Evolutionary conservation across 768 basidiomycete species (phyloP), one percentile per base, ranked within the genome.

Genomic region (Phaeotremella skinneri): DNA sequence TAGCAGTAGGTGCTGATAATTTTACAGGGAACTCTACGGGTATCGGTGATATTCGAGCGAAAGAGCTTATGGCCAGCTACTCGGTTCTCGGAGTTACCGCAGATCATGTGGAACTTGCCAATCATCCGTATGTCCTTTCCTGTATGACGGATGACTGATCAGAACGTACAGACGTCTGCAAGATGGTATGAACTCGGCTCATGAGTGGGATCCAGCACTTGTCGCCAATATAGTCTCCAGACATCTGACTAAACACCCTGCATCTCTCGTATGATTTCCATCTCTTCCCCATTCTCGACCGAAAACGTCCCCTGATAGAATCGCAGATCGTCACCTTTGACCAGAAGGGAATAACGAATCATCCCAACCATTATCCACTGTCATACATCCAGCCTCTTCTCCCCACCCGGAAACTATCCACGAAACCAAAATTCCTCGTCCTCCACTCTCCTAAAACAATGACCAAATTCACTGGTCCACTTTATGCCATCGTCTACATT

Each of bases 281-380:
- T 41, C 54, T 25, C 48, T 26, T 20, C 7, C 25, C 1, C 11
- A n/a, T 59, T 27, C 30, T 20, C 26, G 6, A 23, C 16, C 43
- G 52, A 50, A 21, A 4, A 4, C 25, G 16, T 6, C 47, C n/a
- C 13, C 17, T 39, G 23, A 2, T 42, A 48, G 37, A 9, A 53
- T n/a, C 2, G 9, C 66, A 93, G 90, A 85, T 94, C 48, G 79
- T 96, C 49, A 93, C 91, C 0, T 96, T 94, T 70, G 92, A 96
- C 75, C 58, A 78, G 0, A 64, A 68, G 1, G 92, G 91, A 2
- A 79, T 94, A 14, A 90, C 91, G n/a, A 80, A 79, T 2, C 92
- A 94, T 70, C 89, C 89, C 1, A 96, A 96, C 72, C 92, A 96
- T 76, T 81, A 79, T 62, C 85, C 90, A 0, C 80, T 92, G 6